Evolutionary conservation across 106 monocot species (phyloP).

Genomic region (Apostasia shenzhenica): DNA sequence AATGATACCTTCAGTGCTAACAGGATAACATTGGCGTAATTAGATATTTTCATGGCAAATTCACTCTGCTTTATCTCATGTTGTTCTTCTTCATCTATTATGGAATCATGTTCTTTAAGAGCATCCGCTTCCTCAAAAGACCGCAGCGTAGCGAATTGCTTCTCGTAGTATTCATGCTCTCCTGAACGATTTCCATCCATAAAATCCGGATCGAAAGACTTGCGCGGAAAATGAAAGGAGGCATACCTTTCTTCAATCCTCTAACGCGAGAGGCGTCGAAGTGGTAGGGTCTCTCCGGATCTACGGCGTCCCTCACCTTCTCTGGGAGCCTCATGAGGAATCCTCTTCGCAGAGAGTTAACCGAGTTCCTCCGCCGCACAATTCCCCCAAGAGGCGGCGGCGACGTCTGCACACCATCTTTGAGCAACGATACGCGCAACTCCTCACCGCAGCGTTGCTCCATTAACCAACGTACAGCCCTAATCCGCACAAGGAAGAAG

Average conservation of each 20-base stretch:
- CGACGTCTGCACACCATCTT: not conserved
- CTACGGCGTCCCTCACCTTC: conserved; percentile 43
- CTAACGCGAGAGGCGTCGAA: conserved; percentile 37
- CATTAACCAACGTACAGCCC: not conserved
- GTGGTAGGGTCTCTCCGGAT: conserved; percentile 51
- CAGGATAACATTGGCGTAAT: conserved; percentile 70
- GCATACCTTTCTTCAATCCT: conserved; percentile 7
- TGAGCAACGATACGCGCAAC: conserved; percentile 1
- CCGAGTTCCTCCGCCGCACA: conserved; percentile 31
- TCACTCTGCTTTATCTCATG: conserved; percentile 46
- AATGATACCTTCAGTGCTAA: conserved; percentile 61
- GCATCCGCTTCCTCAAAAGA: conserved; percentile 85
- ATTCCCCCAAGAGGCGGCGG: not conserved
- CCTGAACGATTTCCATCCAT: conserved; percentile 19
- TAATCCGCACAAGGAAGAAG: no score
- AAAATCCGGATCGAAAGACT: not conserved
- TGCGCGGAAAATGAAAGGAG: not conserved
- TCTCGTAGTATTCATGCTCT: conserved; percentile 87
- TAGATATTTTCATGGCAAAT: conserved; percentile 82
- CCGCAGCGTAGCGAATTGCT: conserved; percentile 77
- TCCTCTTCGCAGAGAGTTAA: conserved; percentile 34
- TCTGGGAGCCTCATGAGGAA: conserved; percentile 56
- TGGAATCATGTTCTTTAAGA: conserved; percentile 10
- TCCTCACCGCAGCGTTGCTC: not conserved
- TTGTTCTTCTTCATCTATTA: conserved; percentile 29